Evolutionary conservation across 2,329 filamentous ascomycete species (phyloP).

Genomic region (Fulvia fulva): DNA sequence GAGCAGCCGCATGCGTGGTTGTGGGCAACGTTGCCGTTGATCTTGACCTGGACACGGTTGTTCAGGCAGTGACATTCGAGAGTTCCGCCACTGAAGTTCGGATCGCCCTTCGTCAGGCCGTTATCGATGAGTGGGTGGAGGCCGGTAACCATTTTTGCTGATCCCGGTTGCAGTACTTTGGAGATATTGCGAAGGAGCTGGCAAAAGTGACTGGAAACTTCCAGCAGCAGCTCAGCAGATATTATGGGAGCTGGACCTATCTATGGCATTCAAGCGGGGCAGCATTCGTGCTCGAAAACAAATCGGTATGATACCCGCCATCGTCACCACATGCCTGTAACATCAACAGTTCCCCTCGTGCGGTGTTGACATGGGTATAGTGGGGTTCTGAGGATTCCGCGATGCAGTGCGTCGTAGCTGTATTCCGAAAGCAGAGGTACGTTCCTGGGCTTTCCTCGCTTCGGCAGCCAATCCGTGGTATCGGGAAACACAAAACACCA

Average conservation of each 20-base stretch:
- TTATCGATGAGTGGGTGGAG: slow-evolving; percentile 62
- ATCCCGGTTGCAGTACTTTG: not conserved
- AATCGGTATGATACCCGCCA: not conserved
- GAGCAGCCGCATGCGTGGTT: slow-evolving; percentile 70
- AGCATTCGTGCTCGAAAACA: not conserved
- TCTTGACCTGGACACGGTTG: slow-evolving; percentile 55
- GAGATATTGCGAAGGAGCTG: not conserved
- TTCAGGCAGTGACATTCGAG: slow-evolving; percentile 58
- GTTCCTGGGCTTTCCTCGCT: not conserved
- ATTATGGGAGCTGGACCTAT: not conserved
- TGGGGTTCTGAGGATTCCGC: not conserved
- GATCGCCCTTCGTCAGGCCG: slow-evolving; percentile 54
- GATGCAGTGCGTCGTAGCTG: not conserved
- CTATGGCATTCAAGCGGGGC: slow-evolving; percentile 2
- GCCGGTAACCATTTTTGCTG: slow-evolving; percentile 6
- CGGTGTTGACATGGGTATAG: not conserved
- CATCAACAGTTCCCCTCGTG: not conserved
- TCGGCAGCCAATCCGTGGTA: not conserved
- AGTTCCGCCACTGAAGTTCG: slow-evolving; percentile 56
- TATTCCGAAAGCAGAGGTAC: not conserved
- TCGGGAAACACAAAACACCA: not conserved
- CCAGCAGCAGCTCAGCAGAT: not conserved
- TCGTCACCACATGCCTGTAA: not conserved
- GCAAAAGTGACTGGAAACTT: not conserved
- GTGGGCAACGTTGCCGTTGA: slow-evolving; percentile 58